These are phyloP conservation scores for Aaosphaeria arxii DNA, from an alignment of 2,329 filamentous ascomycete species.

Conservation along the genomic window DNA sequence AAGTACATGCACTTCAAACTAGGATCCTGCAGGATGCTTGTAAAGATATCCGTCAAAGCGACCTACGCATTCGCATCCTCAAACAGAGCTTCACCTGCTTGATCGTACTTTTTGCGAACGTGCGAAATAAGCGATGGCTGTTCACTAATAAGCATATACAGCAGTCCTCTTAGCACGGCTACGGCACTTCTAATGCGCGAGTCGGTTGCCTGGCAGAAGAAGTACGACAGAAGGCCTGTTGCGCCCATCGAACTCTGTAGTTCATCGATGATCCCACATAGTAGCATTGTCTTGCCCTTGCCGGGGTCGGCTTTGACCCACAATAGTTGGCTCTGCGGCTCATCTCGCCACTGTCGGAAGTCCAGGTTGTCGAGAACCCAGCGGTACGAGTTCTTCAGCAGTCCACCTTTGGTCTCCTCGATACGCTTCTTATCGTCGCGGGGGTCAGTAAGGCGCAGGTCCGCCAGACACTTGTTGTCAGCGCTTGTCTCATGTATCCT, in stretches of 20 bases:
- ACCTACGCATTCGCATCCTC: conserved; percentile 39
- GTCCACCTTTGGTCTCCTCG: conserved; percentile 12
- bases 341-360: conserved; percentile 23
- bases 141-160: conserved; percentile 39
- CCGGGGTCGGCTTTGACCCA: conserved; percentile 34
- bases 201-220: conserved; percentile 46
- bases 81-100: conserved; percentile 36
- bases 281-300: conserved; percentile 34
- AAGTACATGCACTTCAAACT: conserved; percentile 5
- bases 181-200: conserved; percentile 35
- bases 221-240: conserved; percentile 23
- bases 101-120: conserved; percentile 33
- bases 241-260: conserved; percentile 15
- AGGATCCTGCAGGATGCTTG: conserved; percentile 38
- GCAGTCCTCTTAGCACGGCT: conserved; percentile 43
- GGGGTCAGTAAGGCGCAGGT: conserved; percentile 7
- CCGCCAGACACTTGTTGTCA: conserved; percentile 4
- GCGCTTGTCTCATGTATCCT: no score
- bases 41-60: conserved; percentile 38
- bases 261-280: conserved; percentile 19
- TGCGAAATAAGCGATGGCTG: conserved; percentile 33
- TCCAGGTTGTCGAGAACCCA: conserved; percentile 31
- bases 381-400: conserved; percentile 25
- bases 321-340: conserved; percentile 19
- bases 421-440: conserved; percentile 3